Percentiles rank a stretch among this genome's conserved stretches.
Evolutionary conservation across 352 stramenopile genomes (phyloP).

Genomic region (Thraustochytrium sp.): DNA sequence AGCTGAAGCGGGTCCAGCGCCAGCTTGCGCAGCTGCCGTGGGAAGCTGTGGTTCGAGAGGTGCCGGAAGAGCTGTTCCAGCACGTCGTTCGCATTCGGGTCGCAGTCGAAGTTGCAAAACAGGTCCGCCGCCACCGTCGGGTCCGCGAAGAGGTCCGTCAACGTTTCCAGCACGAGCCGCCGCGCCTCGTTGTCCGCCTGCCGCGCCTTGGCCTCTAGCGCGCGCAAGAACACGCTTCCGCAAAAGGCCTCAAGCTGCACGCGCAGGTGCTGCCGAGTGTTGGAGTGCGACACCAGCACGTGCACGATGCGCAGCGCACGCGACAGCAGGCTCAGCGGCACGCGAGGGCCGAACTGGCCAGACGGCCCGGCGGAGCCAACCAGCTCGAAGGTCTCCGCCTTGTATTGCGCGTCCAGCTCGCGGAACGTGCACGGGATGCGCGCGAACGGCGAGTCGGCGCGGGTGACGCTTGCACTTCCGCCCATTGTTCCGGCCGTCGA

Average conservation of each 20-base stretch:
- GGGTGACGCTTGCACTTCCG: background rate
- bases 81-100: conserved; percentile 2
- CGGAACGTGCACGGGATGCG: conserved; percentile 4
- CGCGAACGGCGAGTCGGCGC: conserved; percentile 16
- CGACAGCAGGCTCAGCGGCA: background rate
- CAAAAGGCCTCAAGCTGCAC: conserved; percentile 34
- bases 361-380: background rate
- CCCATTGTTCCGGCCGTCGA: too few species aligned
- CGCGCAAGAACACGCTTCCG: conserved; percentile 31
- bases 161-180: conserved; percentile 32
- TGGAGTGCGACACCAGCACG: conserved; percentile 10
- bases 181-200: conserved; percentile 26
- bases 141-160: conserved; percentile 43
- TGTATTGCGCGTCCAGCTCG: background rate
- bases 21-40: conserved; percentile 28
- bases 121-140: conserved; percentile 26
- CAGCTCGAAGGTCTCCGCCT: background rate
- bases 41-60: conserved; percentile 35
- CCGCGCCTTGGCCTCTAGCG: conserved; percentile 5
- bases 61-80: conserved; percentile 33
- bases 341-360: background rate
- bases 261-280: conserved; percentile 13
- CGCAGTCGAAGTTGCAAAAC: conserved; percentile 47
- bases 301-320: conserved; percentile 29
- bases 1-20: conserved; percentile 28